These are phyloP conservation scores for Penicillium sp. DNA, from an alignment of 2,329 filamentous ascomycete genomes.

Conservation along the genomic window DNA sequence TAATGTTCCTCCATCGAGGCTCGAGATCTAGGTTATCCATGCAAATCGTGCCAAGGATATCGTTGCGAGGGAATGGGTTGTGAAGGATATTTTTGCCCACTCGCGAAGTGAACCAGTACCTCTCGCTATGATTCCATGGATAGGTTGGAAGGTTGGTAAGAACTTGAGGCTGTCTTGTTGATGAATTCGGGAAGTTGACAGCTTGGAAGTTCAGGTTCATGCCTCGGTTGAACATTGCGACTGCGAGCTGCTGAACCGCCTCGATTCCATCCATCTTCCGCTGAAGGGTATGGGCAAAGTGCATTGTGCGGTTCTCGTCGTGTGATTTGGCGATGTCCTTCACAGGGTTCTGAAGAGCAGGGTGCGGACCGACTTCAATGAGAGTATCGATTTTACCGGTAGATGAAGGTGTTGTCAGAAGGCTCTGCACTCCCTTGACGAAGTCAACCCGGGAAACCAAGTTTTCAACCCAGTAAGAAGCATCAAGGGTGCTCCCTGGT, in stretches of 20 bases:
- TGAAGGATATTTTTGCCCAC: conserved; percentile 17
- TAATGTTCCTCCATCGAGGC: conserved; percentile 24
- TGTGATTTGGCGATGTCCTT: conserved; percentile 16
- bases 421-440: conserved; percentile 19
- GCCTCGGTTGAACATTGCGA: conserved; percentile 16
- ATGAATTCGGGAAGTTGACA: conserved; percentile 19
- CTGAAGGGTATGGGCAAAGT: conserved; percentile 20
- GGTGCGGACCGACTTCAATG: conserved; percentile 24
- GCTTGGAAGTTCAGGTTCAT: conserved; percentile 20
- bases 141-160: conserved; percentile 23
- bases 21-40: conserved; percentile 23
- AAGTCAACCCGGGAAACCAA: conserved; percentile 24
- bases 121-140: conserved; percentile 24
- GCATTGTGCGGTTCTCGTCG: conserved; percentile 8
- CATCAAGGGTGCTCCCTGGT: conserved; percentile 11
- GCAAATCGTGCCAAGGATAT: conserved; percentile 19
- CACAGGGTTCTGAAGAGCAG: conserved; percentile 17
- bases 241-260: conserved; percentile 19
- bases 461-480: conserved; percentile 24
- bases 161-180: conserved; percentile 10
- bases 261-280: conserved; percentile 16
- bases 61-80: conserved; percentile 15
- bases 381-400: conserved; percentile 11
- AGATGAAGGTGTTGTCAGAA: neutral
- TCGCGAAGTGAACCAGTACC: conserved; percentile 21